phyloP scores from a whole-genome alignment of 2,329 filamentous ascomycete genomes.

The Colletotrichum sp. region DNA sequence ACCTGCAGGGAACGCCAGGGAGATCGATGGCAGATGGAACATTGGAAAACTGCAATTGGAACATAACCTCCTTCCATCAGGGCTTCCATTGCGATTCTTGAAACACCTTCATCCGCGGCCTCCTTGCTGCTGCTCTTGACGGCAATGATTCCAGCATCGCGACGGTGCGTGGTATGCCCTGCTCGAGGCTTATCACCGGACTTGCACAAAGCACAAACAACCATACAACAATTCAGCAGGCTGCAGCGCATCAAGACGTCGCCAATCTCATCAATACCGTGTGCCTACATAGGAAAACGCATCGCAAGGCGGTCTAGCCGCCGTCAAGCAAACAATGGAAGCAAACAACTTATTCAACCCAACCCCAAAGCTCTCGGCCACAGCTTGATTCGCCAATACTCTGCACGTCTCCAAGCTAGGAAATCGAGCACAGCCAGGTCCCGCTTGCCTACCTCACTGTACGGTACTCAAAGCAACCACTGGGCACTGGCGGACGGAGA shows the following conservation, averaged over 20 bases:
- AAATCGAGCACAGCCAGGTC: neutral
- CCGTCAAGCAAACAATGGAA: neutral
- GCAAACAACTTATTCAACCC: neutral
- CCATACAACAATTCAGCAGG: neutral
- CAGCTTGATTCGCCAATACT: neutral
- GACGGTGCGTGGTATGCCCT: neutral
- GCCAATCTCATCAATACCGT: neutral
- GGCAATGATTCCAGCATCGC: neutral
- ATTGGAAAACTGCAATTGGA: neutral
- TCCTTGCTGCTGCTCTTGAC: neutral
- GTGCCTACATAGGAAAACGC: neutral
- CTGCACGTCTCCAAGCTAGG: neutral
- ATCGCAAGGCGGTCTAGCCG: neutral
- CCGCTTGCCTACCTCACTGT: neutral
- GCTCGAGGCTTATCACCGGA: neutral
- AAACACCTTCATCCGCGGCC: neutral
- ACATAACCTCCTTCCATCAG: slow-evolving; percentile 3
- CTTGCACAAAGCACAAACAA: neutral
- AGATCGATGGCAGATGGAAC: neutral
- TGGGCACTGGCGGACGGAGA: neutral
- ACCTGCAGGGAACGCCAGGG: neutral
- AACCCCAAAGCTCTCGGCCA: neutral
- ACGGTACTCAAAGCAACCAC: neutral
- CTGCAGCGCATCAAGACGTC: neutral
- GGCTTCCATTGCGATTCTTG: slow-evolving; percentile 16